Percentiles rank a stretch among this genome's conserved stretches.
Evolutionary conservation across 1,139 yeast genomes (phyloP).

Genomic region (Taiozyma sp.): DNA sequence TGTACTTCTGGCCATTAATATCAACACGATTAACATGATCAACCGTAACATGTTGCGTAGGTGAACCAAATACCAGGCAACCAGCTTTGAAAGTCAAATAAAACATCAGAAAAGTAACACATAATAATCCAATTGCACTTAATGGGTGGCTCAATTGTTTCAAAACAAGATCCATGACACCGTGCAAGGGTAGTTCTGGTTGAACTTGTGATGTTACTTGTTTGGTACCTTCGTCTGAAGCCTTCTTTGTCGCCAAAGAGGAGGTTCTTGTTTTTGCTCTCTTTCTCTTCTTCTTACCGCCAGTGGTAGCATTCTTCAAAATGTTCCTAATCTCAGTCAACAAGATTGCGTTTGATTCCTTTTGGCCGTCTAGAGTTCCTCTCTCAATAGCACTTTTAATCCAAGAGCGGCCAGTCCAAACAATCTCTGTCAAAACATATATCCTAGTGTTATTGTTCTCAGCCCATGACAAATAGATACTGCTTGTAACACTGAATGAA

Average conservation of each 20-base stretch:
- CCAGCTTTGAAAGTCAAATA: neutral
- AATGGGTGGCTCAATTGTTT: neutral
- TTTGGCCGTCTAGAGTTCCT: slow-evolving; percentile 90
- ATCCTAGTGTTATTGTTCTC: slow-evolving; percentile 61
- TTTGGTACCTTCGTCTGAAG: neutral
- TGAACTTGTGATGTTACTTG: neutral
- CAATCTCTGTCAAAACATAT: slow-evolving; percentile 60
- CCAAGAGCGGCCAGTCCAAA: slow-evolving; percentile 95
- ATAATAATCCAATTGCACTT: slow-evolving; percentile 2
- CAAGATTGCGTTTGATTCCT: slow-evolving; percentile 57
- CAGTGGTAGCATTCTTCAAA: slow-evolving; percentile 21
- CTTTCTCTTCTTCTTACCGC: slow-evolving; percentile 29
- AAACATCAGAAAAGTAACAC: slow-evolving; percentile 7
- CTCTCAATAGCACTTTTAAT: slow-evolving; percentile 88
- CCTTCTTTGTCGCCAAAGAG: neutral
- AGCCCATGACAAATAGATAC: slow-evolving; percentile 72
- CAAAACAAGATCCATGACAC: neutral
- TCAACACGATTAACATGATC: slow-evolving; percentile 25
- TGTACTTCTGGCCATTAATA: slow-evolving; percentile 40
- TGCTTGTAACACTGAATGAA: slow-evolving; percentile 71
- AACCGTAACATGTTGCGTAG: neutral
- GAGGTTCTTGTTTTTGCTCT: slow-evolving; percentile 17
- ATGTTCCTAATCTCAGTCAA: slow-evolving; percentile 52
- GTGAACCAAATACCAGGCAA: neutral
- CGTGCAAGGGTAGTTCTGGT: neutral